These are phyloP conservation scores for Maudiozyma serrabonitensis DNA, from an alignment of 805 yeast species.

Conservation along the genomic window DNA sequence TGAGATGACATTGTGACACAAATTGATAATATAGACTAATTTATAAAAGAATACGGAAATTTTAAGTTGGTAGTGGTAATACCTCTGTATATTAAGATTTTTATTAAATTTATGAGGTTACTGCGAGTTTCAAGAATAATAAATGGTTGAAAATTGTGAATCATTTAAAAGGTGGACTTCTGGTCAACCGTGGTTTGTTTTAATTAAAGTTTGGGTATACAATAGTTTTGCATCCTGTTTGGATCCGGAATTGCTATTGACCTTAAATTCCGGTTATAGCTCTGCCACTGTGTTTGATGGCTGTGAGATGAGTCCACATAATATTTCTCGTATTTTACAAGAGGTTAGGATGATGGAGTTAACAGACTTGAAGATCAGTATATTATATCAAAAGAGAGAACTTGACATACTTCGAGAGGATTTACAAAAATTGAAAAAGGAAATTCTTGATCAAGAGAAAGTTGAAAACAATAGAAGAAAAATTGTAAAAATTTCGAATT, in stretches of 20 bases:
- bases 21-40: too few species aligned
- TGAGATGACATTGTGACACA: too few species aligned
- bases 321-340: background rate
- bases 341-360: background rate
- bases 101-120: too few species aligned
- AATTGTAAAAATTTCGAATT: background rate
- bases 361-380: background rate
- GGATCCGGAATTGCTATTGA: background rate
- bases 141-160: background rate
- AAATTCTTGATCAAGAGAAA: too few species aligned
- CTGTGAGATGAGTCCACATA: too few species aligned
- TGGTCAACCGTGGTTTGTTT: background rate
- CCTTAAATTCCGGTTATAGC: background rate
- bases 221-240: background rate
- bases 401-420: too few species aligned
- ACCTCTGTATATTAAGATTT: too few species aligned
- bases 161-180: background rate
- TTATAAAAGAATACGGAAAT: too few species aligned
- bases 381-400: background rate
- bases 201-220: background rate
- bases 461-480: background rate
- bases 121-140: too few species aligned
- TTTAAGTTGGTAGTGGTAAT: too few species aligned
- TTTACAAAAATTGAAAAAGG: background rate
- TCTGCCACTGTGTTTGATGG: background rate